Evolutionary conservation across 257 asterid genomes (phyloP), one percentile per base, ranked within the genome.

Genomic region (Fraxinus excelsior): DNA sequence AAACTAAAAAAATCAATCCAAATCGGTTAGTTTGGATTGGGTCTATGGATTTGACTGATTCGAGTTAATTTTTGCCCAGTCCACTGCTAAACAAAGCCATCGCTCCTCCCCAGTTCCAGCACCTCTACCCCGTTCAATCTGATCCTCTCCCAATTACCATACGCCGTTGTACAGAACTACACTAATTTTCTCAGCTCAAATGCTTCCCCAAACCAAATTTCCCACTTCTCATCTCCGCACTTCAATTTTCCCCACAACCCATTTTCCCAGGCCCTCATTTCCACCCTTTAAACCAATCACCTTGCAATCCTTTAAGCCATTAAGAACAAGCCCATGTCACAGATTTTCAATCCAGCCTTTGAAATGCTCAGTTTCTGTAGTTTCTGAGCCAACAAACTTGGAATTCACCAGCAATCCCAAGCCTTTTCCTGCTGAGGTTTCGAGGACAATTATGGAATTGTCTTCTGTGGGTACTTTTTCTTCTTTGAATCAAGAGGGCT

Each of bases 341-440:
- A 74, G 84, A 75, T 77, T 71, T 28, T 72, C 86, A 38, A 11
- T 73, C 69, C 85, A 70, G 65, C 74, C 87, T 6, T 80, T 81
- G 72, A 89, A 81, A 81, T 91, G 94, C 83, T 79, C 93, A 6
- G 86, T 85, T 73, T 88, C 97, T 23, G 84, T 89, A 31, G 91
- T 76, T 80, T 82, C 95, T 10, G 90, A 89, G 74, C 91, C 96
- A 6, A 35, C 92, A 76, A 84, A 73, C 23, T 69, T 80, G 82
- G 88, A 78, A 46, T 80, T 77, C 75, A 42, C 84, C 82, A 53
- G 38, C 71, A 83, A 78, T 71, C 83, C 60, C 32, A 91, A 81
- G 81, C 99, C 98, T 62, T 79, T 74, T 12, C 87, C 96, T 37
- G 94, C 97, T 85, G 98, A 95, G 88, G 86, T 92, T 73, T 88